Evolutionary conservation across 73 alveolate species (phyloP).

Genomic region (Symbiodinium natans): DNA sequence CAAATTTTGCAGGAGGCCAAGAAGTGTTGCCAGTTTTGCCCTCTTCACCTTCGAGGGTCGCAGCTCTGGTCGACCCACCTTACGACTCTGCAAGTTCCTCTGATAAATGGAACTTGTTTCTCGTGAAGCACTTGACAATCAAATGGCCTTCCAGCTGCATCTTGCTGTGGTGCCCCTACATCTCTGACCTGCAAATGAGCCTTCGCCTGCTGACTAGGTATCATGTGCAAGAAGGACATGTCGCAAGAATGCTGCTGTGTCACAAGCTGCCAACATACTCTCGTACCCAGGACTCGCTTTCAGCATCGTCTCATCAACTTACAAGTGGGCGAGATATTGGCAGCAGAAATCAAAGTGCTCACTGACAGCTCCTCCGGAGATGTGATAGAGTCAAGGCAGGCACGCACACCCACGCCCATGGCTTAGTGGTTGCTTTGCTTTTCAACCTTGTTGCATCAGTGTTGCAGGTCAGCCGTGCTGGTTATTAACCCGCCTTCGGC

Average conservation of each 20-base stretch:
- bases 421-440: too few species aligned
- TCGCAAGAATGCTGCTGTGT: not conserved
- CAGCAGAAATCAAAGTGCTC: conserved; percentile 4
- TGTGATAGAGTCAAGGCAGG: not conserved
- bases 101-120: conserved; percentile 59
- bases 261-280: too few species aligned
- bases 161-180: conserved; percentile 58
- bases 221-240: not conserved
- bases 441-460: not conserved
- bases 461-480: conserved; percentile 16
- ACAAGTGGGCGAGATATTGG: conserved; percentile 27
- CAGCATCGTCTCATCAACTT: conserved; percentile 31
- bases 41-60: not conserved
- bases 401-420: too few species aligned
- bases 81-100: conserved; percentile 67
- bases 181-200: conserved; percentile 10
- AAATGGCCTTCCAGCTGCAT: conserved; percentile 47
- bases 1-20: not conserved
- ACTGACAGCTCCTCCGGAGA: not conserved
- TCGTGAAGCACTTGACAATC: conserved; percentile 22
- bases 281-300: conserved; percentile 14
- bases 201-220: not conserved
- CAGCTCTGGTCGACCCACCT: conserved; percentile 60
- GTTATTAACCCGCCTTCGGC: conserved; percentile 25
- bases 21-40: too few species aligned